phyloP scores from a whole-genome alignment of 106 monocot species.

The Dioscorea alata region DNA sequence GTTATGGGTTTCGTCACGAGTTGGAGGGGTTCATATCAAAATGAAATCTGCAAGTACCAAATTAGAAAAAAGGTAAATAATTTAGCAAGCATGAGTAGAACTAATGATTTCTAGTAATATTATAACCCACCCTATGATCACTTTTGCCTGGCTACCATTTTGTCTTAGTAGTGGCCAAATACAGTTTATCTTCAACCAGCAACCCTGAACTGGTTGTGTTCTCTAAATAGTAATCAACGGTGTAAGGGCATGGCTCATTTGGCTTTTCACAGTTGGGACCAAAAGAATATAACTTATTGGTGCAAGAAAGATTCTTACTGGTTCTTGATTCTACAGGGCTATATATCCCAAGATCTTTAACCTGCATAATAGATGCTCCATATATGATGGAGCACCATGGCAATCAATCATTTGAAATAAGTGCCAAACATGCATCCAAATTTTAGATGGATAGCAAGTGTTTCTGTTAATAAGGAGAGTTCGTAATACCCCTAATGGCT shows the following conservation, averaged over 20 bases:
- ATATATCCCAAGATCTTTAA: slow-evolving; percentile 82
- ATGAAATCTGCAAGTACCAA: not conserved
- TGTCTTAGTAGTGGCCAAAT: slow-evolving; percentile 43
- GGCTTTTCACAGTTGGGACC: slow-evolving; percentile 53
- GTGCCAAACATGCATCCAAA: slow-evolving; percentile 56
- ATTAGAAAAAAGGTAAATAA: not conserved
- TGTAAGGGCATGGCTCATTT: slow-evolving; percentile 81
- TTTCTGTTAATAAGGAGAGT: not conserved
- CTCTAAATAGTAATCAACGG: slow-evolving; percentile 71
- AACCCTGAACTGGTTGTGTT: slow-evolving; percentile 86
- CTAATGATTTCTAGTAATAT: not conserved
- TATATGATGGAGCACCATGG: slow-evolving; percentile 84
- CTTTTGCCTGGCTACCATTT: slow-evolving; percentile 35
- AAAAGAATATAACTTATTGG: slow-evolving; percentile 62
- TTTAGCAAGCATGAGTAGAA: not conserved
- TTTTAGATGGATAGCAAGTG: slow-evolving; percentile 19
- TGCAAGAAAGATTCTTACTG: slow-evolving; percentile 76
- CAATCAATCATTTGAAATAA: slow-evolving; percentile 91
- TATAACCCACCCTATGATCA: slow-evolving; percentile 69
- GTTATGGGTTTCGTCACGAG: no score
- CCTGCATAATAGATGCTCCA: slow-evolving; percentile 99
- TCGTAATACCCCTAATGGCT: not conserved
- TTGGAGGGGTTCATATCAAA: no score
- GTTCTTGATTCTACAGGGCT: slow-evolving; percentile 75
- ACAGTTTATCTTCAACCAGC: slow-evolving; percentile 68